Evolutionary conservation across 2,329 filamentous ascomycete species (phyloP).

Genomic region (Cladosporium sp.): DNA sequence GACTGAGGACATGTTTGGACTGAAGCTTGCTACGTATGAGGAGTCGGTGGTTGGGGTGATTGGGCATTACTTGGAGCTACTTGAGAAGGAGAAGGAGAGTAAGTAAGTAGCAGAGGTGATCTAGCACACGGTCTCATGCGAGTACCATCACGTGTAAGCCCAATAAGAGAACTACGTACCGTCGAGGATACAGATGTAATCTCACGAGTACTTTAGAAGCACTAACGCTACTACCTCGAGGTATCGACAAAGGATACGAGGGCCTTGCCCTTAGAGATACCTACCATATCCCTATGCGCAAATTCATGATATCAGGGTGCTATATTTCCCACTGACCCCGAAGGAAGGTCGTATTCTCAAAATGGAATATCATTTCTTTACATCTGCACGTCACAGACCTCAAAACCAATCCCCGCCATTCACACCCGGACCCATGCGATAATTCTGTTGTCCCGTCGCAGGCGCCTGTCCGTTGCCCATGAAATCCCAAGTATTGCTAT

Average conservation of each 20-base stretch:
- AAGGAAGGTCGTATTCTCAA: not conserved
- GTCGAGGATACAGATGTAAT: too few relatives aligned
- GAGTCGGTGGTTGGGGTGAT: not conserved
- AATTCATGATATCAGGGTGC: too few relatives aligned
- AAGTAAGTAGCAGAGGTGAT: not conserved
- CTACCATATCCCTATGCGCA: too few relatives aligned
- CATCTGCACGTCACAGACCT: not conserved
- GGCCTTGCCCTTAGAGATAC: too few relatives aligned
- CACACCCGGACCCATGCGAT: slow-evolving; percentile 33
- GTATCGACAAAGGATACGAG: too few relatives aligned
- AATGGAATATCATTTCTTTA: not conserved
- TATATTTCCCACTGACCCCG: too few relatives aligned
- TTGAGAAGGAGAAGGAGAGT: not conserved
- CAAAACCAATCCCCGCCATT: slow-evolving; percentile 33
- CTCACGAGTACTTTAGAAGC: too few relatives aligned
- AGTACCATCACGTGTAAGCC: too few relatives aligned
- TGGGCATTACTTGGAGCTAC: not conserved
- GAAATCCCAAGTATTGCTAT: slow-evolving; percentile 7
- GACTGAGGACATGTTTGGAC: not conserved
- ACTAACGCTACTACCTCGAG: too few relatives aligned
- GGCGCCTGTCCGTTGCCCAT: slow-evolving; percentile 21
- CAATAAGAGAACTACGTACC: too few relatives aligned
- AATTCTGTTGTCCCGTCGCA: slow-evolving; percentile 24
- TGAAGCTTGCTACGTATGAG: not conserved
- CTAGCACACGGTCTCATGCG: too few relatives aligned